Conservation (phyloP, 2,329 filamentous ascomycete genomes). For the Paracoccidioides brasiliensis region DNA sequence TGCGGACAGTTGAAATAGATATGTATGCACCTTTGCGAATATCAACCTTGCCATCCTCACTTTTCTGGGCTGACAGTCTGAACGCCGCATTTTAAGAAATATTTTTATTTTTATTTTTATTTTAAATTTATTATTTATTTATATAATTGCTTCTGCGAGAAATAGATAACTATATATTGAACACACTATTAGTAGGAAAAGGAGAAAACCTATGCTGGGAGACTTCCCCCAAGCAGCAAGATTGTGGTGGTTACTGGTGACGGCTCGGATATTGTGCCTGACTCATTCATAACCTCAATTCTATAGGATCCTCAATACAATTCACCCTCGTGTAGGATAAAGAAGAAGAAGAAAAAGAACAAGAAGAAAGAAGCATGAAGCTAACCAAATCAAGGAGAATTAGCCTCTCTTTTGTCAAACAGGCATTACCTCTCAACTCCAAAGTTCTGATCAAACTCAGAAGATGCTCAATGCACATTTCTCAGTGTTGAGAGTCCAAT, state of each 20-base stretch:
- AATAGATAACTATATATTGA: neutral
- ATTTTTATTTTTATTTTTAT: too few relatives aligned
- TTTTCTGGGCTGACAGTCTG: too few relatives aligned
- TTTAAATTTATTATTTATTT: too few relatives aligned
- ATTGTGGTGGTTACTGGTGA: slow-evolving; percentile 25
- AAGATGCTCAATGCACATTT: slow-evolving; percentile 19
- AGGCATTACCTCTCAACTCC: slow-evolving; percentile 10
- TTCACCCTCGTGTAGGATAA: neutral
- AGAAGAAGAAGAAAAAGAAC: neutral
- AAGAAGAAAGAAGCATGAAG: too few relatives aligned
- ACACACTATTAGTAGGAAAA: neutral
- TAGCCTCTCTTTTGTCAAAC: slow-evolving; percentile 19
- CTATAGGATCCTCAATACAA: neutral
- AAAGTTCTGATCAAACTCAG: slow-evolving; percentile 20
- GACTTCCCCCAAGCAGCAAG: slow-evolving; percentile 21
- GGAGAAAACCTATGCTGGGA: slow-evolving; percentile 1
- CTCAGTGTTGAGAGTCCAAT: neutral
- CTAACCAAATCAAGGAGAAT: slow-evolving; percentile 14
- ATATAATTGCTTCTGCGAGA: neutral
- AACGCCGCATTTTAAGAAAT: too few relatives aligned
- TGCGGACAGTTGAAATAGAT: too few relatives aligned
- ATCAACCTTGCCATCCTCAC: too few relatives aligned
- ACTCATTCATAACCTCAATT: neutral
- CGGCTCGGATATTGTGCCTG: slow-evolving; percentile 14
- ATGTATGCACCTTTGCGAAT: too few relatives aligned